Base-by-base conservation (phyloP, 1,284 basidiomycete species). In the Microbotryomycetes sp. region DNA sequence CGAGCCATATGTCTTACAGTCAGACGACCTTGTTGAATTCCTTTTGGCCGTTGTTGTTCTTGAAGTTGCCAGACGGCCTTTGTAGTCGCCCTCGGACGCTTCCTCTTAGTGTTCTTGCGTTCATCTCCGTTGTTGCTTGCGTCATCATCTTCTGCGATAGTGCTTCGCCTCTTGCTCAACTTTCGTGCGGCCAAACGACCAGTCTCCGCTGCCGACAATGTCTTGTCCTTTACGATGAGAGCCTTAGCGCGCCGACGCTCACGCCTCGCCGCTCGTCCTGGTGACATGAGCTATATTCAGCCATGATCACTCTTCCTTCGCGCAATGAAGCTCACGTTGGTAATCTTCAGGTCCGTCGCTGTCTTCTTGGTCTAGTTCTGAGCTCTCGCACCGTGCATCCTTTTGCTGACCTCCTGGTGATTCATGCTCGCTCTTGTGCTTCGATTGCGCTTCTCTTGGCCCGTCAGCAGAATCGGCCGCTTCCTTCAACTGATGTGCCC, bases 201-300 rank as follows among this genome's bases (percentile, higher is more conserved):
- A 11, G 35, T 41, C 35, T 62, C 60, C 2, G 55, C 27, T 0
- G 65, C 57, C 6, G 64, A 23, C 3, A 57, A 30, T 5, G 66
- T 52, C 15, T 53, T 59, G 46, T 66, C 67, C 45, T 62, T 68
- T 46, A 62, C 61, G 31, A 66, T 62, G 45, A 68, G 28, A 1
- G 65, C 65, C 6, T 64, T 64, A 27, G 59, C 35, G 18, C 54
- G 52, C 0, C 67, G 64, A 15, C 65, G 59, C 21, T 66, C 54
- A 18, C 56, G 59, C 9, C 67, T 57, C 1, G 55, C 65, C 5
- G 52, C 55, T 1, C 63, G 52, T 9, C 61, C 64, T 66, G 45
- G 16, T 1, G 3, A 3, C 16, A 3, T 11, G 18, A 56, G 5
- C 11, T 3, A 0, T 1, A 13, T n/a, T n/a, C n/a, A n/a, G n/a